A percentile compares a stretch with the other conserved stretches of the same genome.
phyloP scores from a whole-genome alignment of 2,329 filamentous ascomycete species.

The Diplodia sapinea region DNA sequence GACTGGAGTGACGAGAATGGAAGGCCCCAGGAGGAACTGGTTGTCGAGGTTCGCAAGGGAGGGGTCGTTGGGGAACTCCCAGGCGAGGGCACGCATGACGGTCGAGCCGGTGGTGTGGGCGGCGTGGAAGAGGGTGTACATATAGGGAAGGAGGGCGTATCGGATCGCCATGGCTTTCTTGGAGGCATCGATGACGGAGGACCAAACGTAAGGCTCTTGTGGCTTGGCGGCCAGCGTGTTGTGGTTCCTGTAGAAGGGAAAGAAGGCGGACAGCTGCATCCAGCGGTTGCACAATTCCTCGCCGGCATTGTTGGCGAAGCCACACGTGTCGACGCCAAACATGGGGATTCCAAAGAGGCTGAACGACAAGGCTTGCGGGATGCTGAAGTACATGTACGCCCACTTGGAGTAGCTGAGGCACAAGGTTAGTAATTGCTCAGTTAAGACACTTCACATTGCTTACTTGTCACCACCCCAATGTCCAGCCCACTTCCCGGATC shows the following conservation, averaged over 20 bases:
- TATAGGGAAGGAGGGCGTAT: slow-evolving; percentile 73
- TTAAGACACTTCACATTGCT: background rate
- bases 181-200: slow-evolving; percentile 67
- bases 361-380: slow-evolving; percentile 78
- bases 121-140: slow-evolving; percentile 74
- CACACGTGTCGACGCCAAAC: slow-evolving; percentile 69
- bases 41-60: slow-evolving; percentile 68
- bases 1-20: slow-evolving; percentile 70
- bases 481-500: slow-evolving; percentile 75
- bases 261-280: slow-evolving; percentile 76
- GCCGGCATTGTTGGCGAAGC: slow-evolving; percentile 71
- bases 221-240: slow-evolving; percentile 65
- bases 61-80: slow-evolving; percentile 77
- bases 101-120: slow-evolving; percentile 71
- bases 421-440: background rate
- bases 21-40: slow-evolving; percentile 73
- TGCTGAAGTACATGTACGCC: slow-evolving; percentile 76
- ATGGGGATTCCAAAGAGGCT: slow-evolving; percentile 77
- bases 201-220: slow-evolving; percentile 76
- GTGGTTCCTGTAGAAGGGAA: slow-evolving; percentile 80
- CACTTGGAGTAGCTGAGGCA: slow-evolving; percentile 61
- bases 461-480: slow-evolving; percentile 79
- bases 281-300: slow-evolving; percentile 75
- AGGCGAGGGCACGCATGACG: slow-evolving; percentile 73
- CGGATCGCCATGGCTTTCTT: slow-evolving; percentile 71